These are phyloP conservation scores for Glaciozyma martinii DNA, from an alignment of 768 basidiomycete species.

Conservation along the genomic window DNA sequence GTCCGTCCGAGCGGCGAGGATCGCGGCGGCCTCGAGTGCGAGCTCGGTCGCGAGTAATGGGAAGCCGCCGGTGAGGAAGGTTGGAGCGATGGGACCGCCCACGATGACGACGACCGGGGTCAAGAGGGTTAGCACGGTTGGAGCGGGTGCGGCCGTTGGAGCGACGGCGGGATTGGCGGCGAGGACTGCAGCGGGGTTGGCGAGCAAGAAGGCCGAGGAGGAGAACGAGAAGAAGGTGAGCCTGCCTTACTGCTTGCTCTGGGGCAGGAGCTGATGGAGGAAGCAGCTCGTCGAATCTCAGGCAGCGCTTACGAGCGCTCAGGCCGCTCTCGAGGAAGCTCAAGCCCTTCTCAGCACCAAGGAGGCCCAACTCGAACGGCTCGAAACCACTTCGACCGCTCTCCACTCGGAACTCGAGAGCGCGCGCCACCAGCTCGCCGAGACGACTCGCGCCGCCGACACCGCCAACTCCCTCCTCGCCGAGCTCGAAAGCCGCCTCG, in stretches of 20 bases:
- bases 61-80: neutral
- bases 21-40: neutral
- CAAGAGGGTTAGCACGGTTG: neutral
- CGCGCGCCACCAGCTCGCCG: neutral
- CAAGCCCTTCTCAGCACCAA: neutral
- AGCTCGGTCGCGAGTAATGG: neutral
- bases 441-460: neutral
- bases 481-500: neutral
- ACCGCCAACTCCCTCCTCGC: neutral
- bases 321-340: neutral
- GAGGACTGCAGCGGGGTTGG: neutral
- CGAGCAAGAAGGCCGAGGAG: neutral
- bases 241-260: neutral
- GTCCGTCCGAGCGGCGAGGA: neutral
- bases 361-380: neutral
- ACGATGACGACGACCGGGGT: neutral
- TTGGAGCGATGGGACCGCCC: neutral
- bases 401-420: neutral
- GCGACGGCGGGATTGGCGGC: neutral
- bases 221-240: neutral
- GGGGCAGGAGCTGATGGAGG: neutral
- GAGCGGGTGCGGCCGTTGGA: neutral
- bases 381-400: neutral
- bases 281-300: neutral
- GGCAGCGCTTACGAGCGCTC: neutral